Evolutionary conservation across 2,329 filamentous ascomycete genomes (phyloP).

Genomic region (Ploettnerulaceae sp.): DNA sequence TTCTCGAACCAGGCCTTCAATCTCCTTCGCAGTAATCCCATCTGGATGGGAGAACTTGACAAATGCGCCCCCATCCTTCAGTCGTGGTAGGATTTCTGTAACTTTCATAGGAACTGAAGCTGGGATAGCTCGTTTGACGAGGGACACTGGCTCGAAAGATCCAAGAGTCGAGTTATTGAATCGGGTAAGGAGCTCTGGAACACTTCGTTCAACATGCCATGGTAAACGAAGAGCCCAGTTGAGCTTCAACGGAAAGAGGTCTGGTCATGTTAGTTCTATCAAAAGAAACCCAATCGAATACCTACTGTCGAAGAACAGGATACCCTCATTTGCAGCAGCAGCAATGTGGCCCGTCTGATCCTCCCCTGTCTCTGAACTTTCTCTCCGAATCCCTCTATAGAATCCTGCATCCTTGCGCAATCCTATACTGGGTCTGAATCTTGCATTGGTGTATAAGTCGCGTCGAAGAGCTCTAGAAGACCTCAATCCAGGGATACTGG

Average conservation of each 20-base stretch:
- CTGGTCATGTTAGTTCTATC: slow-evolving; percentile 39
- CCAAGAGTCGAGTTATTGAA: slow-evolving; percentile 47
- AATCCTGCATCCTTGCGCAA: slow-evolving; percentile 9
- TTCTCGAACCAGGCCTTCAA: slow-evolving; percentile 56
- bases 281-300: neutral
- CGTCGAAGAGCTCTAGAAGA: slow-evolving; percentile 21
- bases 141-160: slow-evolving; percentile 49
- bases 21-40: slow-evolving; percentile 42
- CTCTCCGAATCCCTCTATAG: slow-evolving; percentile 34
- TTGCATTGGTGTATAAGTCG: slow-evolving; percentile 26
- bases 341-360: slow-evolving; percentile 77
- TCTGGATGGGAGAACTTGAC: slow-evolving; percentile 68
- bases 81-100: slow-evolving; percentile 73
- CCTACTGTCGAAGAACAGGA: slow-evolving; percentile 87
- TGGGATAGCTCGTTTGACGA: slow-evolving; percentile 60
- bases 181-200: slow-evolving; percentile 46
- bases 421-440: slow-evolving; percentile 14
- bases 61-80: slow-evolving; percentile 91
- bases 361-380: slow-evolving; percentile 47
- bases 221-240: slow-evolving; percentile 55
- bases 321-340: slow-evolving; percentile 69
- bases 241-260: slow-evolving; percentile 79
- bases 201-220: slow-evolving; percentile 40
- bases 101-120: slow-evolving; percentile 60
- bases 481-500: slow-evolving; percentile 34